Evolutionary conservation across 2,329 filamentous ascomycete genomes (phyloP).

Genomic region (Nothophoma quercina): DNA sequence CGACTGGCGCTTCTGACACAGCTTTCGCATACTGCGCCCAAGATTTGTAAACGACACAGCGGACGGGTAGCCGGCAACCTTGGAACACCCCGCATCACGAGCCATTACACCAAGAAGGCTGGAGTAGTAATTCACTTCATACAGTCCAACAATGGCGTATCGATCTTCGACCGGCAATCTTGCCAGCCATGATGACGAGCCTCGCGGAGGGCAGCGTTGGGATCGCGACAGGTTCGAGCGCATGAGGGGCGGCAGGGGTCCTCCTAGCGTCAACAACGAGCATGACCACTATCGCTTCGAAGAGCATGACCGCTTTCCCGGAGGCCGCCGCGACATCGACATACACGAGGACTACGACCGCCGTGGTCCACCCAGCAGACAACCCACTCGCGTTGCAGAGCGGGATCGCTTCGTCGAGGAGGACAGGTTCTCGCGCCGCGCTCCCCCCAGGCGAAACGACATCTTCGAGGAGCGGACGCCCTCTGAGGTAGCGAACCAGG

Average conservation of each 20-base stretch:
- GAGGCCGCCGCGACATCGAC: constrained; percentile 52
- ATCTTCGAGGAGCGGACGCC: constrained; percentile 57
- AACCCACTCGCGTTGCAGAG: constrained; percentile 44
- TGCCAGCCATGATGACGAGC: constrained; percentile 51
- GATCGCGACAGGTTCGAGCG: constrained; percentile 60
- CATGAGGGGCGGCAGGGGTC: constrained; percentile 50
- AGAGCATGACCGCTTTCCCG: constrained; percentile 54
- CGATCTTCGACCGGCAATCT: constrained; percentile 54
- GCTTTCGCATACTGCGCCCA: neutral
- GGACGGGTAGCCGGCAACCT: constrained; percentile 21
- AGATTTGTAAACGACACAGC: constrained; percentile 2
- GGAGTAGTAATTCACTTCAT: neutral
- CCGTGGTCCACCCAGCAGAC: constrained; percentile 41
- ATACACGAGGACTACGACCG: constrained; percentile 55
- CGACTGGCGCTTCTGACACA: neutral
- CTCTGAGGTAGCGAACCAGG: constrained; percentile 58
- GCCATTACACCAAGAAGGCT: constrained; percentile 5
- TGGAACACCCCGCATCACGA: constrained; percentile 27
- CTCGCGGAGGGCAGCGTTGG: constrained; percentile 53
- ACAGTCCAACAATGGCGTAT: constrained; percentile 38
- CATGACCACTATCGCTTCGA: constrained; percentile 51
- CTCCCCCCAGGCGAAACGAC: constrained; percentile 48
- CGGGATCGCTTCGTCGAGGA: constrained; percentile 65
- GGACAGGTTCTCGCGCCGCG: constrained; percentile 53
- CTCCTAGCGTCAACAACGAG: constrained; percentile 57